Evolutionary conservation across 2,329 filamentous ascomycete genomes (phyloP).

Genomic region (Rhinocladiella similis): DNA sequence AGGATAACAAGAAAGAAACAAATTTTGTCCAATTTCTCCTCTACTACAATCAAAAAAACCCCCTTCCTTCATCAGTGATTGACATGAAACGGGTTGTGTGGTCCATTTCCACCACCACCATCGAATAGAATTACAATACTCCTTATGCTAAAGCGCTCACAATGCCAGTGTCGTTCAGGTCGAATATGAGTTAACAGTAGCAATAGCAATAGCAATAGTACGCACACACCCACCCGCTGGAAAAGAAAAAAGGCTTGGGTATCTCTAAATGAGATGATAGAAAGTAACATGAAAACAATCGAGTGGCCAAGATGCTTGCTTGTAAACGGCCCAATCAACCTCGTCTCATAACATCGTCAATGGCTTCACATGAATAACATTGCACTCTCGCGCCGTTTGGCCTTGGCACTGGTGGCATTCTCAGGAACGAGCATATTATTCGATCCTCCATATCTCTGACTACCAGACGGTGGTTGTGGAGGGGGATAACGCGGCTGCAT

Average conservation of each 20-base stretch:
- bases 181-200: too few relatives aligned
- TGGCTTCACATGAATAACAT: constrained; percentile 32
- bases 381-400: constrained; percentile 50
- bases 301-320: background rate
- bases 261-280: background rate
- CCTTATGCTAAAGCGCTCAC: too few relatives aligned
- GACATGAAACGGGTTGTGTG: too few relatives aligned
- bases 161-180: too few relatives aligned
- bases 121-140: too few relatives aligned
- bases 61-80: too few relatives aligned
- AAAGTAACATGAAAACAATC: background rate
- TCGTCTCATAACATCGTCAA: background rate
- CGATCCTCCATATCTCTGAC: constrained; percentile 33
- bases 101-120: too few relatives aligned
- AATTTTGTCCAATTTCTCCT: too few relatives aligned
- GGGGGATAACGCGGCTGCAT: constrained; percentile 23
- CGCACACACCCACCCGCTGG: too few relatives aligned
- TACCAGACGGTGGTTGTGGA: constrained; percentile 22
- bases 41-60: too few relatives aligned
- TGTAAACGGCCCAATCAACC: background rate
- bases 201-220: too few relatives aligned
- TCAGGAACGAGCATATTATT: constrained; percentile 44
- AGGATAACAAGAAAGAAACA: too few relatives aligned
- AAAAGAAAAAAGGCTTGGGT: background rate
- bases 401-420: constrained; percentile 41